phyloP scores from a whole-genome alignment of 2,329 filamentous ascomycete genomes.

The Alternaria brassicae region DNA sequence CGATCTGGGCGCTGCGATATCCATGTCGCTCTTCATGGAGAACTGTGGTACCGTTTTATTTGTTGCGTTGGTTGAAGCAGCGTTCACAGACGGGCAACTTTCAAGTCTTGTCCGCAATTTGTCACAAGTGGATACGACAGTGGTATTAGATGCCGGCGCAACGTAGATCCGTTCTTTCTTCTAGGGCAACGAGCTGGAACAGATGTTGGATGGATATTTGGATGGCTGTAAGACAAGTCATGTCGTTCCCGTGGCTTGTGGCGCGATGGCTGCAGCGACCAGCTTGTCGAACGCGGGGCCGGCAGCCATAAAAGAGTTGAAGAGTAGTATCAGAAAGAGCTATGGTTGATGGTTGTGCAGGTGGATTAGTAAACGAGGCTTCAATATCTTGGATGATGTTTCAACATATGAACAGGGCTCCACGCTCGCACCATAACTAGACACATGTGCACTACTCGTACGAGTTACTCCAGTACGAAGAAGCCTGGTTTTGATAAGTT shows the following conservation, averaged over 20 bases:
- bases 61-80: constrained; percentile 51
- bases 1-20: constrained; percentile 51
- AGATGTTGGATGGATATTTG: constrained; percentile 33
- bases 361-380: background rate
- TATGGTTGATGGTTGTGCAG: constrained; percentile 16
- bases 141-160: constrained; percentile 54
- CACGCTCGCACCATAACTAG: background rate
- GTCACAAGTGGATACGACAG: constrained; percentile 44
- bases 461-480: background rate
- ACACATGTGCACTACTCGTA: background rate
- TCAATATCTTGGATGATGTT: constrained; percentile 2
- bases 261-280: constrained; percentile 28
- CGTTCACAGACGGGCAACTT: constrained; percentile 54
- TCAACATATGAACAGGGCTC: background rate
- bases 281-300: constrained; percentile 28
- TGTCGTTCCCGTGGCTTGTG: constrained; percentile 30
- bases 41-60: constrained; percentile 54
- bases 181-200: constrained; percentile 25
- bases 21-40: constrained; percentile 54
- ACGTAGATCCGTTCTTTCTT: constrained; percentile 53
- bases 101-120: constrained; percentile 41
- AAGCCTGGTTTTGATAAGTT: too few relatives aligned
- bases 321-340: constrained; percentile 22
- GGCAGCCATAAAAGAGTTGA: constrained; percentile 24
- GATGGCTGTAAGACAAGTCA: constrained; percentile 37